These are phyloP conservation scores for Leccinum subrobustum DNA, from an alignment of 1,284 basidiomycete species.

Conservation along the genomic window DNA sequence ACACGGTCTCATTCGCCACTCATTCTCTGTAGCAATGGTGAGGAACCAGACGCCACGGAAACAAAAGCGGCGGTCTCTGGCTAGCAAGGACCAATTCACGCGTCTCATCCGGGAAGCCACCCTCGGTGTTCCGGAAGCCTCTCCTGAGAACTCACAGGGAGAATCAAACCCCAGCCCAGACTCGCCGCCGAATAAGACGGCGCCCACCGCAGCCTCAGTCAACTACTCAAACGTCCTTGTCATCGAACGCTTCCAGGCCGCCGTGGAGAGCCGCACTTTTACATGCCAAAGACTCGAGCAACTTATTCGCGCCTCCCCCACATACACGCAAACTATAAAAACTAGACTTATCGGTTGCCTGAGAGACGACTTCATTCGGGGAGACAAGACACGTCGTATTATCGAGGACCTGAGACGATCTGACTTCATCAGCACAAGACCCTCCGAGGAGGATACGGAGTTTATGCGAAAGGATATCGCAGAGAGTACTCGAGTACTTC, in stretches of 20 bases:
- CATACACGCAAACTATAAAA: constrained; percentile 21
- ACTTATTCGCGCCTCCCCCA: constrained; percentile 22
- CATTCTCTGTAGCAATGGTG: constrained; percentile 10
- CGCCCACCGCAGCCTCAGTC: constrained; percentile 8
- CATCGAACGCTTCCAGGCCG: constrained; percentile 28
- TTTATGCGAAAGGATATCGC: constrained; percentile 22
- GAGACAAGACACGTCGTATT: constrained; percentile 22
- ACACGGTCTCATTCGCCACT: neutral
- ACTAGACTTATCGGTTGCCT: constrained; percentile 19
- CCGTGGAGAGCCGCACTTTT: constrained; percentile 26
- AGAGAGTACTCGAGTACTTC: constrained; percentile 25
- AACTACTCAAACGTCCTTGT: constrained; percentile 25
- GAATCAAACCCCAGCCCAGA: constrained; percentile 5
- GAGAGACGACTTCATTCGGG: constrained; percentile 26
- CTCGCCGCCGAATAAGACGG: neutral
- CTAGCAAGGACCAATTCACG: constrained; percentile 23
- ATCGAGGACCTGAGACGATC: constrained; percentile 27
- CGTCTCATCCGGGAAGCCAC: constrained; percentile 23
- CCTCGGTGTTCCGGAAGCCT: neutral
- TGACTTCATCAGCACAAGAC: constrained; percentile 24
- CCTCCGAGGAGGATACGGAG: constrained; percentile 20
- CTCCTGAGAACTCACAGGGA: constrained; percentile 1
- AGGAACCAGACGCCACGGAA: constrained; percentile 22
- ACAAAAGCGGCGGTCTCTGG: constrained; percentile 25
- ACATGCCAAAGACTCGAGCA: constrained; percentile 29